Base-by-base conservation (phyloP, 257 asterid species). In the Nemophila menziesii region DNA sequence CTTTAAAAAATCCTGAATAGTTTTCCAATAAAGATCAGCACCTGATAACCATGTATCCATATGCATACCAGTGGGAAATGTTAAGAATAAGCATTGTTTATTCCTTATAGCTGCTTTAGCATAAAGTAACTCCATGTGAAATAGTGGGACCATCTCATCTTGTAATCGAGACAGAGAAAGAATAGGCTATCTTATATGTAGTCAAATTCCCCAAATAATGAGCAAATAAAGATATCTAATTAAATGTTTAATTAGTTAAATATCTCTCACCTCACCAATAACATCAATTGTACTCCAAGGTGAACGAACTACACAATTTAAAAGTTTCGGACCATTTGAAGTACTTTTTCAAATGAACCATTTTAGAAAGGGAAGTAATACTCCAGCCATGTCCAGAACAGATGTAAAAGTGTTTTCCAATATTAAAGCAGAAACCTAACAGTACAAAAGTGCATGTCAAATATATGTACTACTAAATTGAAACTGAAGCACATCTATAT, bases 351-450 rank as follows among this genome's bases (percentile, higher is more conserved):
- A 94, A 55, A 90, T 81, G 66, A 90, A 75, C 92, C 80, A 85
- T 73, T 79, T 85, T 67, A 90, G 63, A 58, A 81, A 70, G 43
- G 96, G 96, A 36, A 85, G 62, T 19, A 85, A 69, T 65, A 90
- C 92, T 39, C 96, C 98, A 16, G 96, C 98, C 96, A 85, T 81
- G 65, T 90, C 98, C 48, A 90, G 76, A 64, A 90, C 85, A 45
- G 98, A 90, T 41, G 98, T 90, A 66, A 85, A 85, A 61, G 98
- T 90, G 46, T 85, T 90, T 62, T 90, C 96, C 69, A 90, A 66
- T 65, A 84, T 70, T 21, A 89, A 52, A 22, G 75, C 90, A 55
- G 93, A 73, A 18, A 84, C 93, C 98, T 89, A 63, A 49, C n/a
- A 55, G 49, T 22, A 47, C 39, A 58, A 44, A 20, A 44, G n/a